A percentile compares a stretch with the other conserved stretches of the same genome.
Conservation (phyloP, 1,284 basidiomycete genomes). For the Tylopilus orsonianus region DNA sequence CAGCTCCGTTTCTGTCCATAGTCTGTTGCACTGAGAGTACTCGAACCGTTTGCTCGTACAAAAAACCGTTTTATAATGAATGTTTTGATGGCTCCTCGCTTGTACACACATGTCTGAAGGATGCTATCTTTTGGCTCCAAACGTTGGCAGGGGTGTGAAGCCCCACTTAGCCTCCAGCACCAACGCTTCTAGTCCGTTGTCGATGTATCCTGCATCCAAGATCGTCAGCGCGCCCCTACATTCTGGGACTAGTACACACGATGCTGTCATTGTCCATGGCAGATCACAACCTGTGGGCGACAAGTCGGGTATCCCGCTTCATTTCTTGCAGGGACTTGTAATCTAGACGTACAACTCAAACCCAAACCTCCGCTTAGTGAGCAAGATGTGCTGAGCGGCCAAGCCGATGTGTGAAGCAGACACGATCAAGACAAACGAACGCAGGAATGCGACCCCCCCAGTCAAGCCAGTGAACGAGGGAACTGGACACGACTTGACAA, state of each 20-base stretch:
- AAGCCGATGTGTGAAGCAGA: constrained; percentile 24
- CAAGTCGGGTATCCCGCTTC: constrained; percentile 33
- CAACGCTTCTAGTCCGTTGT: too few relatives aligned
- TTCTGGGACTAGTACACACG: constrained; percentile 13
- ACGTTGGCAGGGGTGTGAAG: constrained; percentile 7
- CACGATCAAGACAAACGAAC: constrained; percentile 31
- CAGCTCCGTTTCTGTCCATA: constrained; percentile 4
- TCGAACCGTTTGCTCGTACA: constrained; percentile 9
- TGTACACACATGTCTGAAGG: constrained; percentile 6
- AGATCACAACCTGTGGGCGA: constrained; percentile 38
- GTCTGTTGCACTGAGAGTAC: constrained; percentile 7
- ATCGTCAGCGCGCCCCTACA: neutral
- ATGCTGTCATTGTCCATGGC: constrained; percentile 39
- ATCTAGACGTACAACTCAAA: too few relatives aligned
- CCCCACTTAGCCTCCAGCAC: too few relatives aligned
- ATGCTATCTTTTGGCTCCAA: neutral
- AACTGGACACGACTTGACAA: too few relatives aligned
- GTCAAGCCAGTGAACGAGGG: too few relatives aligned
- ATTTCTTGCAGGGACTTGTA: constrained; percentile 34
- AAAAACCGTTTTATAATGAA: neutral
- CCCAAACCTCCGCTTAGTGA: constrained; percentile 48
- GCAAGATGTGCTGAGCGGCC: constrained; percentile 51
- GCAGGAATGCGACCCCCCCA: constrained; percentile 43
- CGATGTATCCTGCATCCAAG: constrained; percentile 13
- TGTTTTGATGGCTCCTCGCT: constrained; percentile 13